Conservation (phyloP, 2,329 filamentous ascomycete species). For the Claviceps pazoutovae region DNA sequence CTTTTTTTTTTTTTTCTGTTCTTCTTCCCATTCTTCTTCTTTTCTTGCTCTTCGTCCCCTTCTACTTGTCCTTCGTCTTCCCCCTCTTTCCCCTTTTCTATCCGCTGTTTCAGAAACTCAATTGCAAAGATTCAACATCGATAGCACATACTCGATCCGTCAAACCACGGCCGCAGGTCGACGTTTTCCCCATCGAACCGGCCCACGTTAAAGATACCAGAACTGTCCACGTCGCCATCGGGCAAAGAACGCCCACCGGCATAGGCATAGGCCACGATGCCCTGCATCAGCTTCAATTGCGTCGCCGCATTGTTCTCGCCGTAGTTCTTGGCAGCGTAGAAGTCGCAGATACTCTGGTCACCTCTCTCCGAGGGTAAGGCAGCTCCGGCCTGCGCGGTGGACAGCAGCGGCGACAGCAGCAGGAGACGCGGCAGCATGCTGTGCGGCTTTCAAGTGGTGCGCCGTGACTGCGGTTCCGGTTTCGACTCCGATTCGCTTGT, state of each 20-base stretch:
- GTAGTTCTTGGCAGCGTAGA: constrained; percentile 14
- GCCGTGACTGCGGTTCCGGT: not conserved
- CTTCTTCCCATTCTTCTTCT: no score
- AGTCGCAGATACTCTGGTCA: constrained; percentile 16
- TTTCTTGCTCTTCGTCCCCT: no score
- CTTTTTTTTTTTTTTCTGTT: no score
- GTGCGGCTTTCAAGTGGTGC: not conserved
- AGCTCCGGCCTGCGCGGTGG: not conserved
- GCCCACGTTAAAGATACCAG: constrained; percentile 18
- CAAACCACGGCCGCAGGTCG: constrained; percentile 17
- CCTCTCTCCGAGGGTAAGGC: not conserved
- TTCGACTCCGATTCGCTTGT: no score
- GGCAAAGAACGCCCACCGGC: constrained; percentile 11
- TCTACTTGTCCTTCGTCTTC: no score
- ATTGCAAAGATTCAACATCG: no score
- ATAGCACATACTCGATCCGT: constrained; percentile 14
- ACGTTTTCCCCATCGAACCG: constrained; percentile 10
- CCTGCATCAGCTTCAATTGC: constrained; percentile 15
- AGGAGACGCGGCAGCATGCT: not conserved
- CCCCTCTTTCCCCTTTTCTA: no score
- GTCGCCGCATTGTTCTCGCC: constrained; percentile 13
- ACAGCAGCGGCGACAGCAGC: not conserved
- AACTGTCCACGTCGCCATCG: constrained; percentile 8
- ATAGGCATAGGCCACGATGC: constrained; percentile 17
- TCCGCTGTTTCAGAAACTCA: no score